Conservation (phyloP, 176 grass and related monocot genomes). For the Hsuehochloa calcarea region DNA sequence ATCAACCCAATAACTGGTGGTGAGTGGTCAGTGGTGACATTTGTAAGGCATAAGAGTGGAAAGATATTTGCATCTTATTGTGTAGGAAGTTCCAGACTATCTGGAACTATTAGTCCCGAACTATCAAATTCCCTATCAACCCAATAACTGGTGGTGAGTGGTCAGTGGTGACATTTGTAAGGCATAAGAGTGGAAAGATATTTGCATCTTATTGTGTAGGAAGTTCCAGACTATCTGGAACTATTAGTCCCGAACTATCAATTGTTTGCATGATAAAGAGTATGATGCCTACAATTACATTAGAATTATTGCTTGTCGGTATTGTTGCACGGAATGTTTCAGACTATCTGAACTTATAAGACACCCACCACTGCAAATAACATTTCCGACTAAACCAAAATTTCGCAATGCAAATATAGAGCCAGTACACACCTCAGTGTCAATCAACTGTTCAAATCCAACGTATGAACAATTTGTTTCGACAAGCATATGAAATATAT, state of each 20-base stretch:
- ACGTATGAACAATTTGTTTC: neutral
- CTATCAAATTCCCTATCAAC: too few relatives aligned
- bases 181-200: neutral
- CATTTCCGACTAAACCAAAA: neutral
- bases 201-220: neutral
- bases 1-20: too few relatives aligned
- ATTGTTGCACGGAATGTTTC: neutral
- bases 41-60: neutral
- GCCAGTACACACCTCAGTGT: neutral
- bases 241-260: neutral
- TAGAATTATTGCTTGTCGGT: neutral
- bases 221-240: neutral
- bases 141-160: neutral
- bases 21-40: neutral
- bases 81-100: neutral
- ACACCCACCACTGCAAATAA: neutral
- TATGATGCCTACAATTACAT: neutral
- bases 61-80: neutral
- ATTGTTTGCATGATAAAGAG: neutral
- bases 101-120: neutral
- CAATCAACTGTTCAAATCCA: too few relatives aligned
- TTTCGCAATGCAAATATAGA: neutral
- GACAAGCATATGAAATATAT: neutral
- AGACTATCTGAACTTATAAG: neutral
- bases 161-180: neutral